A percentile compares a stretch with the other conserved stretches of the same genome.
phyloP scores from a whole-genome alignment of 495 filamentous ascomycete species.

The Ramalina intermedia region DNA sequence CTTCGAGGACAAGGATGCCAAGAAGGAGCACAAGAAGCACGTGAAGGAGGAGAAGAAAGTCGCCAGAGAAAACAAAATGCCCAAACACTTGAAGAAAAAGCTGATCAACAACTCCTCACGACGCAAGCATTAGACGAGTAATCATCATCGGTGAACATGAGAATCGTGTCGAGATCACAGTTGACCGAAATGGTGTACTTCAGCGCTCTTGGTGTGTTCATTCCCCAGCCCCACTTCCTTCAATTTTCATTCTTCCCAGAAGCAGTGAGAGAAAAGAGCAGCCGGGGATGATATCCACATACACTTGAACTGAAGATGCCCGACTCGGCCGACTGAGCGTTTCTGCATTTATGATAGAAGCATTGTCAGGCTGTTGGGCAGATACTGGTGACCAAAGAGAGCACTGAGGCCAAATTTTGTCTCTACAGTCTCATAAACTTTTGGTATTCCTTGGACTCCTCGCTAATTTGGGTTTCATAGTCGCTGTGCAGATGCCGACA shows the following conservation, averaged over 20 bases:
- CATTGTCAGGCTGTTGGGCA: conserved; percentile 3
- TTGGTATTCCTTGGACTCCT: neutral
- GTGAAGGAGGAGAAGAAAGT: conserved; percentile 93
- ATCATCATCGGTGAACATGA: neutral
- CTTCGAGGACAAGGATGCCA: conserved; percentile 80
- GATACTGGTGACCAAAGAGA: conserved; percentile 20
- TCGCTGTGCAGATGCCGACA: neutral
- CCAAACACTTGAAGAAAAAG: conserved; percentile 84
- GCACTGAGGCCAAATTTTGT: conserved; percentile 13
- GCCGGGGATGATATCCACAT: conserved; percentile 6
- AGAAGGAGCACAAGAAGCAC: conserved; percentile 75
- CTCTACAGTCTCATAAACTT: neutral
- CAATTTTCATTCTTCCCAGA: neutral
- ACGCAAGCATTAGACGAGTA: conserved; percentile 27
- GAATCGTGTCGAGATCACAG: neutral
- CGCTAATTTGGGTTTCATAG: neutral
- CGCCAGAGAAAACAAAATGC: conserved; percentile 84
- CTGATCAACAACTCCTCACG: conserved; percentile 36
- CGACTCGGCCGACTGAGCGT: conserved; percentile 10
- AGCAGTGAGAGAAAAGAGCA: neutral
- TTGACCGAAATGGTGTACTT: neutral
- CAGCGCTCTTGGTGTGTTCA: neutral
- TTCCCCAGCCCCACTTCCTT: too few relatives aligned
- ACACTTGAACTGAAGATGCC: conserved; percentile 11
- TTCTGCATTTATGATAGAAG: conserved; percentile 7